Evolutionary conservation across 2,329 filamentous ascomycete genomes (phyloP), one percentile per base, ranked within the genome.

Genomic region (Triangularia setosa): DNA sequence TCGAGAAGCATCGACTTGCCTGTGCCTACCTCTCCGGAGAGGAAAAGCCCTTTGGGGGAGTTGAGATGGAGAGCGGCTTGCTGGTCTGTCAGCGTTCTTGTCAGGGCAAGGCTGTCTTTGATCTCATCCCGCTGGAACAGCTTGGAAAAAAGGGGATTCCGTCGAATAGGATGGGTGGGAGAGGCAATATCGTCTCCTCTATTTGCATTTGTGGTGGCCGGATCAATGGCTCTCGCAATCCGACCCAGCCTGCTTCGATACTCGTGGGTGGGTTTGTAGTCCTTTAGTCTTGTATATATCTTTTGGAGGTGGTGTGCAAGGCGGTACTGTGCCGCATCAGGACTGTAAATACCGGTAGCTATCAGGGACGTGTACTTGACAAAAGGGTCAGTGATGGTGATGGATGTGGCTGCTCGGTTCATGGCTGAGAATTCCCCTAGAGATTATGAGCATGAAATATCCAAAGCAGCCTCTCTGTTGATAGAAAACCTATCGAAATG

Each of bases 1-100:
- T 94, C 91, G 14, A 93, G 82, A n/a, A 95, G 83, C 90, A 95
- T 93, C 4, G 87, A 90, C 74, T 95, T 95, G 14, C 91, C 91
- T 0, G 90, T 92, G 11, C 91, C 91, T 1, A 95, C 91, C 72
- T 93, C 90, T 6, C 91, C 91, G 25, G 92, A 91, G 0, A 95
- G 81, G 72, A 94, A 88, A 16, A 95, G 78, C 0, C 91, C 91
- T 69, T 83, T 86, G 0, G 91, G 91, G 0, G 89, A 92, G 70
- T 90, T 82, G 57, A 93, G 83, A 55, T 87, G 80, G 66, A 92
- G 82, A 11, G 91, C 91, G 21, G 86, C 85, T 73, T 93, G 87
- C 72, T 93, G 85, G 69, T 83, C 86, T 0, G 87, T 89, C 14
- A 93, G 78, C n/a, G 88, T 84, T 58, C 84, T 80, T 1, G 88